phyloP scores from a whole-genome alignment of 371 early-diverging fungal species.

The Circinella minor region DNA sequence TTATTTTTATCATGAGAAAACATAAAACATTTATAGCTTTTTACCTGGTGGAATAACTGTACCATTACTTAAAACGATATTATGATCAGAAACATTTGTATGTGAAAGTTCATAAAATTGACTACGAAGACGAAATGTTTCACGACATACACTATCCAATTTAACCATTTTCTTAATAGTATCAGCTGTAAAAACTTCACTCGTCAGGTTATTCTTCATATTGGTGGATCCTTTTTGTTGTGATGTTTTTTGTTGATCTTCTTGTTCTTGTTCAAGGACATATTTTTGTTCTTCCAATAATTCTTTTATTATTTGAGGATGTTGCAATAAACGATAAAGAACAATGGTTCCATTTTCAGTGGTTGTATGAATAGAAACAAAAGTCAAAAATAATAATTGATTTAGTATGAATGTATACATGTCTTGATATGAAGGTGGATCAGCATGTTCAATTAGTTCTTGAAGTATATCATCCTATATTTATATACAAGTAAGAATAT shows the following conservation, averaged over 20 bases:
- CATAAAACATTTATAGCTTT: background rate
- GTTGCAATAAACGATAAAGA: slow-evolving; percentile 42
- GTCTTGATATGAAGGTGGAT: background rate
- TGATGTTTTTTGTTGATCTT: background rate
- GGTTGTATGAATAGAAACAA: slow-evolving; percentile 49
- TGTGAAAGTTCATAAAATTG: slow-evolving; percentile 32
- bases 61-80: slow-evolving; percentile 43
- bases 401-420: background rate
- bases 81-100: slow-evolving; percentile 26
- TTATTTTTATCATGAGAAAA: background rate
- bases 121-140: slow-evolving; percentile 37
- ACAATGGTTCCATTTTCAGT: slow-evolving; percentile 38
- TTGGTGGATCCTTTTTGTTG: too few relatives aligned
- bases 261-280: slow-evolving; percentile 24
- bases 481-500: too few relatives aligned
- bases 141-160: slow-evolving; percentile 57
- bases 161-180: slow-evolving; percentile 40
- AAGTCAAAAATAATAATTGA: slow-evolving; percentile 29
- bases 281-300: slow-evolving; percentile 49
- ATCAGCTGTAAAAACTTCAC: slow-evolving; percentile 28
- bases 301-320: slow-evolving; percentile 43
- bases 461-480: background rate
- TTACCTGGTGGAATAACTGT: slow-evolving; percentile 42
- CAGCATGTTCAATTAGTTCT: background rate
- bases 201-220: background rate